Evolutionary conservation across 2,329 filamentous ascomycete species (phyloP), one percentile per base, ranked within the genome.

Genomic region (Xenoacremonium recifei): DNA sequence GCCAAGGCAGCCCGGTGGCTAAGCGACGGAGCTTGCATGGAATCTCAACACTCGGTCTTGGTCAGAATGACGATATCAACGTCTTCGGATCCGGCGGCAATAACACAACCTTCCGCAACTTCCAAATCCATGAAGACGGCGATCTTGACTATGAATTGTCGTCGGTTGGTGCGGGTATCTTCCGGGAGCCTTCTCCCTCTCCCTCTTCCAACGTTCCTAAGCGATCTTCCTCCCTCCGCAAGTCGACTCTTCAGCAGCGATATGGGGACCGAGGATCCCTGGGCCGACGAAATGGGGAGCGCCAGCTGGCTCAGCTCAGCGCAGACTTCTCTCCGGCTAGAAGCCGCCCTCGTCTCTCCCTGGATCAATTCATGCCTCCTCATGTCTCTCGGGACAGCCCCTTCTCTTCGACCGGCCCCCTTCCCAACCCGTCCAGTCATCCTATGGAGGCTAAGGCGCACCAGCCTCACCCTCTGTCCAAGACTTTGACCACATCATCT

Each of bases 11-110:
- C 59, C 92, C 93, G 1, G 87, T 92, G 45, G 88, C 91, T 35
- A 96, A 96, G 72, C 80, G 93, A 51, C 82, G 93, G 58, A 96
- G 91, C 66, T 68, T 95, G 54, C 89, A 96, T 62, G 85, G 85
- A 37, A 78, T 83, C 32, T 74, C 84, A n/a, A n/a, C n/a, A n/a
- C n/a, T n/a, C n/a, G 79, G 70, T 53, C 72, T 84, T 48, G 75
- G 75, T 34, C 64, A 71, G 19, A 54, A 82, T 11, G 63, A 67
- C 42, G 76, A 77, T 53, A 86, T 89, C 60, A 89, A 82, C 62
- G 82, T 95, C 23, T 95, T 95, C 62, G 89, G 91, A 45, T 73
- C 77, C 42, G 31, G 31, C 31, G n/a, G n/a, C n/a, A 61, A 66
- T 50, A 58, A 65, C 38, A 47, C 58, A 35, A 63, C 68, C n/a